A percentile compares a stretch with the other conserved stretches of the same genome.
phyloP scores from a whole-genome alignment of 495 filamentous ascomycete species.

The Rostrohypoxylon terebratum region DNA sequence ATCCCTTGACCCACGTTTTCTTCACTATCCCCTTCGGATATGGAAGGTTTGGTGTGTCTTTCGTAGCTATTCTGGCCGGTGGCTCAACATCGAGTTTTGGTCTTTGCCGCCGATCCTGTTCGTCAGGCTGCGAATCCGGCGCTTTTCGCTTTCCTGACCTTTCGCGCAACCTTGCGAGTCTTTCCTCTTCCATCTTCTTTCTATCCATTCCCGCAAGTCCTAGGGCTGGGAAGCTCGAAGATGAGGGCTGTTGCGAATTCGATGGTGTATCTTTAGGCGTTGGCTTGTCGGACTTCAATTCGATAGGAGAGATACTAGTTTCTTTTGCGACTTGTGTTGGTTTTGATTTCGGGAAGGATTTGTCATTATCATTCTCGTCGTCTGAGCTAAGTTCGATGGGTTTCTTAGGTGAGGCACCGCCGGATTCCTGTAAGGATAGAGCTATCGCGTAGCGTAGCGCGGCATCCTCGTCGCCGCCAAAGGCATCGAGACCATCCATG shows the following conservation, averaged over 20 bases:
- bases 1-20: slow-evolving; percentile 78
- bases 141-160: slow-evolving; percentile 72
- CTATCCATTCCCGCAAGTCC: slow-evolving; percentile 68
- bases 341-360: slow-evolving; percentile 34
- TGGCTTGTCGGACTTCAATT: background rate
- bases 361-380: slow-evolving; percentile 44
- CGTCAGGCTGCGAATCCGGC: slow-evolving; percentile 37
- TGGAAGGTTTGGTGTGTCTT: slow-evolving; percentile 52
- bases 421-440: slow-evolving; percentile 55
- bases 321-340: slow-evolving; percentile 28
- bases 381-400: slow-evolving; percentile 41
- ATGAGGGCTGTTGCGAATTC: slow-evolving; percentile 2
- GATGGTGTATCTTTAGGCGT: background rate
- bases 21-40: slow-evolving; percentile 82
- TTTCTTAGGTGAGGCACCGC: slow-evolving; percentile 20
- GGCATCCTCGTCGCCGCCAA: slow-evolving; percentile 58
- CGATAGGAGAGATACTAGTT: background rate
- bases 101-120: slow-evolving; percentile 41
- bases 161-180: slow-evolving; percentile 77
- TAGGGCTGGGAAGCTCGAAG: slow-evolving; percentile 44
- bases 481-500: slow-evolving; percentile 40
- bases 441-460: slow-evolving; percentile 59
- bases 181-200: slow-evolving; percentile 87
- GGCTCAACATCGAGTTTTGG: slow-evolving; percentile 32
- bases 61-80: slow-evolving; percentile 4